Percentiles rank a stretch among this genome's conserved stretches.
Evolutionary conservation across 1,139 yeast species (phyloP).

Genomic region (Protomyces lactucae-debilis): DNA sequence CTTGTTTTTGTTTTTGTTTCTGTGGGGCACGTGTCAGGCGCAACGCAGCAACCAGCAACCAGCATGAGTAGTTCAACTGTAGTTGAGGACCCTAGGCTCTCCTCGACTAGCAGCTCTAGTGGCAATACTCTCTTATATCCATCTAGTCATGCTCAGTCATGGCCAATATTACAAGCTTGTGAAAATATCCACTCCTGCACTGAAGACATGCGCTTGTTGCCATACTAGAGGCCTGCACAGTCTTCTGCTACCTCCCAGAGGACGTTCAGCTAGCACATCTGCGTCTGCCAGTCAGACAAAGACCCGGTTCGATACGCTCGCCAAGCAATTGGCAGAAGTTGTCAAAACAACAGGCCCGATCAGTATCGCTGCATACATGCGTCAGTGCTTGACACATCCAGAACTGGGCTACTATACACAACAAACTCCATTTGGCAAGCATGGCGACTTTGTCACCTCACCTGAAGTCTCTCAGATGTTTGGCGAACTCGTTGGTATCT

Average conservation of each 20-base stretch:
- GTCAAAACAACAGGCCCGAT: constrained; percentile 67
- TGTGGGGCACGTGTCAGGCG: not conserved
- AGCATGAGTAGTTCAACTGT: too few relatives aligned
- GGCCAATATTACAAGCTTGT: too few relatives aligned
- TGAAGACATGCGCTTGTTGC: too few relatives aligned
- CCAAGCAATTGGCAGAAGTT: constrained; percentile 13
- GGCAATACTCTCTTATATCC: too few relatives aligned
- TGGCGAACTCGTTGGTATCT: constrained; percentile 79
- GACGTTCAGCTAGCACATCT: not conserved
- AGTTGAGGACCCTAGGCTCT: too few relatives aligned
- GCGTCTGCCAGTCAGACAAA: not conserved
- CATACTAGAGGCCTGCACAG: not conserved
- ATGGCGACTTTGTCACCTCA: constrained; percentile 77
- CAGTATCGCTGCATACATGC: constrained; percentile 68
- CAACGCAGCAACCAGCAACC: too few relatives aligned
- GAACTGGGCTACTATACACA: constrained; percentile 75
- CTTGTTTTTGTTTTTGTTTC: not conserved
- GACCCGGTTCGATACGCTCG: constrained; percentile 1
- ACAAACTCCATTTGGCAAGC: constrained; percentile 61
- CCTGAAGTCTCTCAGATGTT: constrained; percentile 86
- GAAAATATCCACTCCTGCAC: too few relatives aligned
- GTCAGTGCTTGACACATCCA: constrained; percentile 78
- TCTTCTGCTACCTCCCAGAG: not conserved
- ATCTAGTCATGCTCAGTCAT: too few relatives aligned
- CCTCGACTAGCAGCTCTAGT: too few relatives aligned